Base-by-base conservation (phyloP, 768 basidiomycete species). In the Rossbeevera mucosa region DNA sequence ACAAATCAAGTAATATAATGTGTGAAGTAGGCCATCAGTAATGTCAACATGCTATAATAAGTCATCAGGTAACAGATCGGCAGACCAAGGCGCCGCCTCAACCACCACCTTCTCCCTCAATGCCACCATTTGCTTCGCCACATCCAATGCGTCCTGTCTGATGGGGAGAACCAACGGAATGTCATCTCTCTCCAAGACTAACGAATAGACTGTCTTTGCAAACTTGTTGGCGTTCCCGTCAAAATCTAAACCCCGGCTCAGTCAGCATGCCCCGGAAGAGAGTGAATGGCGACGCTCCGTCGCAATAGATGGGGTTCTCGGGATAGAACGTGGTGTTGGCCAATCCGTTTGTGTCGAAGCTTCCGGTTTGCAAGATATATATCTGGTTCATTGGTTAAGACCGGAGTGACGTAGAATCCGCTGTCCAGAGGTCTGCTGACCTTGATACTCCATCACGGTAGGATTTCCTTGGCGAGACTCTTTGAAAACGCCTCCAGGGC, bases 371-470 rank as follows among this genome's bases (percentile, higher is more conserved):
- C 21, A 64, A 31, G 29, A 59, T 59, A 42, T 58, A 58, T 33
- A 64, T 53, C 58, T 64, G n/a, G 8, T 25, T 13, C 45, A 9
- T n/a, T 25, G 38, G 21, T 25, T 20, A 7, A 7, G 41, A 24
- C 2, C 22, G 14, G 11, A 25, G 12, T 5, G 30, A 11, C 29
- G 21, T 2, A 5, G 3, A 12, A n/a, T 43, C 11, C 4, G n/a
- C n/a, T n/a, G 5, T 20, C 6, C 31, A 0, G 14, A 14, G 21
- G 5, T 3, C 9, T 2, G 16, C 54, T 21, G 4, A 56, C 57
- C 50, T 50, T 57, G 59, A 76, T 76, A 51, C 76, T 77, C 75
- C 77, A 78, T 12, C 59, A 59, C 1, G 73, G 74, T 16, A 64
- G 61, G 38, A 77, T 33, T 47, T 78, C 76, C 36, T 61, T 62